phyloP scores from a whole-genome alignment of 352 stramenopile species.

The Phytophthora pisi region DNA sequence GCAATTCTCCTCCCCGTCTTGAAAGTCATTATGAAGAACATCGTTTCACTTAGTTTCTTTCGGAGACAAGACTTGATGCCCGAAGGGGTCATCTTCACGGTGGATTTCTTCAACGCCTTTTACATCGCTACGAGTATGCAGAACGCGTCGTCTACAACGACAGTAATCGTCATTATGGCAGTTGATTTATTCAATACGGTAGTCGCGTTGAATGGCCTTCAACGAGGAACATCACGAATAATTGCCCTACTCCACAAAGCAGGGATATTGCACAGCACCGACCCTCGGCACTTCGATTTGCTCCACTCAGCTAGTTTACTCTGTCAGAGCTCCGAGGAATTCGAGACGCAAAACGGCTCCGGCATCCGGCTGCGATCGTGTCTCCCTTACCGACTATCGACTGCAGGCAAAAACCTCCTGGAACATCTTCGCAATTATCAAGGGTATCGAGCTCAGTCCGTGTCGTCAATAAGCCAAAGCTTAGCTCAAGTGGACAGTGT shows the following conservation, averaged over 20 bases:
- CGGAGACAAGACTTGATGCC: constrained; percentile 26
- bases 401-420: background rate
- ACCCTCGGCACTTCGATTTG: background rate
- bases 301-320: background rate
- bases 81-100: constrained; percentile 26
- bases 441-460: background rate
- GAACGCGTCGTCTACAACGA: constrained; percentile 7
- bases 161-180: constrained; percentile 5
- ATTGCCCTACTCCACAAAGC: background rate
- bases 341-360: background rate
- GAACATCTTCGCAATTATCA: background rate
- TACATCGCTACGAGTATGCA: constrained; percentile 32
- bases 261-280: background rate
- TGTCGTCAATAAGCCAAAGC: background rate
- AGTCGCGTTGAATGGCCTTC: background rate
- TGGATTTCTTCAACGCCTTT: constrained; percentile 29
- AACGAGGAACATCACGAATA: background rate
- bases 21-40: constrained; percentile 18
- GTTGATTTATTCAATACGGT: background rate
- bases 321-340: background rate
- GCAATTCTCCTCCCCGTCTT: constrained; percentile 16
- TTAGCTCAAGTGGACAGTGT: background rate
- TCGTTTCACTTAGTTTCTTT: constrained; percentile 10
- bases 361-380: constrained; percentile 1
- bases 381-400: background rate